Base-by-base conservation (phyloP, 305 asterid genomes). In the Fraxinus greggii region DNA sequence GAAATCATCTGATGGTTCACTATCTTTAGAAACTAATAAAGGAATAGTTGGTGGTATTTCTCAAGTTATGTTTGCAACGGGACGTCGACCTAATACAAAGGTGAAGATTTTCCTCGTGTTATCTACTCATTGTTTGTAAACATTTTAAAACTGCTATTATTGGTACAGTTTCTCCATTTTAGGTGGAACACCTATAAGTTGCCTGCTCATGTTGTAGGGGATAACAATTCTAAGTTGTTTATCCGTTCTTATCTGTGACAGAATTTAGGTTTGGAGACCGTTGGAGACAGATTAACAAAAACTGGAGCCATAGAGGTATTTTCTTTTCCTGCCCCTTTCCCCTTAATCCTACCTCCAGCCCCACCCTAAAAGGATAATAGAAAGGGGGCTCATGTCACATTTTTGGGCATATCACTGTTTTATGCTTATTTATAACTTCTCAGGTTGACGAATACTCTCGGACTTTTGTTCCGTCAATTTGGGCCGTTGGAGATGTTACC, bases 401-500 rank as follows among this genome's bases (percentile, higher is more conserved):
- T 63, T 81, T 72, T 72, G 17, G 76, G 32, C 67, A 19, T 63
- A 28, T 82, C 28, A 28, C 31, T 40, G 72, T 77, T 33, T 48
- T 33, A 13, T 31, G 76, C 36, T 83, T 77, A 51, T 84, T 79
- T 51, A 75, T 78, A 42, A 83, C 78, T 80, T 86, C 51, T 77
- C 79, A 94, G 99, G 98, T 96, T 75, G 97, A 96, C 78, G 97
- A 96, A 86, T 96, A 89, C 86, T 94, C 98, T 17, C 95, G 86
- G 70, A 84, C 98, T 78, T 94, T 97, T 76, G 93, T 94, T 85
- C 97, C 98, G 78, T 94, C 98, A 75, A 96, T 96, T 86, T 96
- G 98, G 98, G 99, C 95, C 2, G 98, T 96, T 77, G 99, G 98
- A 86, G 99, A 96, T 88, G 99, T 88, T 73, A 96, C 99, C 65